These are phyloP conservation scores for Amanita muscaria DNA, from an alignment of 768 basidiomycete species.

Conservation along the genomic window DNA sequence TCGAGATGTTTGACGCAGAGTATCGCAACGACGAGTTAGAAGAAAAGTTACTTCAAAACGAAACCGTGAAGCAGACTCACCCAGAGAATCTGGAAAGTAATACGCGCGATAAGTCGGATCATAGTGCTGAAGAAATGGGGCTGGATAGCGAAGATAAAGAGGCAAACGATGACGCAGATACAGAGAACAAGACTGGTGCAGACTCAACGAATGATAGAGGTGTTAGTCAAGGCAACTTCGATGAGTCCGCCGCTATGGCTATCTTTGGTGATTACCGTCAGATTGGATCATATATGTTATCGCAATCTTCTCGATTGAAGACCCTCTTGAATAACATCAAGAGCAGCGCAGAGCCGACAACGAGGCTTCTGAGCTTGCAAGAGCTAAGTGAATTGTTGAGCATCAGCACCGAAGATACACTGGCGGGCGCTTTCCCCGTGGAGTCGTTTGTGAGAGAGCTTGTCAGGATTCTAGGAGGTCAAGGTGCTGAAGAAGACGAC, in stretches of 20 bases:
- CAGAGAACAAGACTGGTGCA: conserved; percentile 30
- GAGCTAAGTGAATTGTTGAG: conserved; percentile 92
- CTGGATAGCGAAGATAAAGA: conserved; percentile 28
- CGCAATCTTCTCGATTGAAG: conserved; percentile 81
- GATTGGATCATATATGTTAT: conserved; percentile 89
- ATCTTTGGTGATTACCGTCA: conserved; percentile 85
- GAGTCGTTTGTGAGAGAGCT: conserved; percentile 89
- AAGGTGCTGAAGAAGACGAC: conserved; percentile 61
- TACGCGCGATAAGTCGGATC: conserved; percentile 29
- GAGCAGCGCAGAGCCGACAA: conserved; percentile 72
- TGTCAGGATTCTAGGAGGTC: conserved; percentile 82
- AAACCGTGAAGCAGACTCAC: conserved; percentile 13
- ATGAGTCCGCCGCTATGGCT: conserved; percentile 66
- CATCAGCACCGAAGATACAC: conserved; percentile 94
- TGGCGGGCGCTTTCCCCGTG: conserved; percentile 92
- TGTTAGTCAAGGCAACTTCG: conserved; percentile 44
- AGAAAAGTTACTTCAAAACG: conserved; percentile 23
- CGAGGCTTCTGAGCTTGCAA: conserved; percentile 82
- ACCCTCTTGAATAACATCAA: conserved; percentile 87
- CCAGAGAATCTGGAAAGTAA: conserved; percentile 23
- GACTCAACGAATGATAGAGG: conserved; percentile 31
- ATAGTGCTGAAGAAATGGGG: conserved; percentile 36
- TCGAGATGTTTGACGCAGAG: conserved; percentile 68
- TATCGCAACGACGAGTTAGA: conserved; percentile 13
- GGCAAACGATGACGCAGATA: conserved; percentile 42